A percentile compares a stretch with the other conserved stretches of the same genome.
phyloP scores from a whole-genome alignment of 495 filamentous ascomycete species.

The Bryoglossum gracile region DNA sequence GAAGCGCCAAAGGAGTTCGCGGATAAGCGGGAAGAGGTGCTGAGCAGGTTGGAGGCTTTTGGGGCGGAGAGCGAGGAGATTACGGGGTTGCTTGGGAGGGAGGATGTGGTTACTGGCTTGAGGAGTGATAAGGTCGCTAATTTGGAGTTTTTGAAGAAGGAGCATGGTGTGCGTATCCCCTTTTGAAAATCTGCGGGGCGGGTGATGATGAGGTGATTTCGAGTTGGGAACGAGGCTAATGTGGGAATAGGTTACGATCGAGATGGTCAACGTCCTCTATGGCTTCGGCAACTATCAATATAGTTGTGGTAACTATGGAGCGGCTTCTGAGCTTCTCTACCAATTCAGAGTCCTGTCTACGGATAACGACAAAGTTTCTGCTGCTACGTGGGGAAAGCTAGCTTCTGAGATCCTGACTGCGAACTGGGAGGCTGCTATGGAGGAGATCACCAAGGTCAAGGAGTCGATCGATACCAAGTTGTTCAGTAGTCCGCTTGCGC shows the following conservation, averaged over 20 bases:
- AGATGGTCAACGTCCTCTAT: conserved; percentile 91
- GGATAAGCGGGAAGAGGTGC: conserved; percentile 81
- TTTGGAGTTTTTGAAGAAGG: conserved; percentile 90
- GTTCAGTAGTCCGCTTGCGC: conserved; percentile 90
- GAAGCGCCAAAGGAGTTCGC: conserved; percentile 76
- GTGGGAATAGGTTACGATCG: conserved; percentile 63
- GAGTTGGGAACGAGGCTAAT: not conserved
- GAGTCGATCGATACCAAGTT: conserved; percentile 86
- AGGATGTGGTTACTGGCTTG: conserved; percentile 80
- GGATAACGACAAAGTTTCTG: conserved; percentile 92
- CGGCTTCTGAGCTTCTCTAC: conserved; percentile 83
- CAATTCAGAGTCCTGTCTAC: conserved; percentile 95
- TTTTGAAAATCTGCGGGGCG: not conserved
- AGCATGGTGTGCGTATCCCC: conserved; percentile 59
- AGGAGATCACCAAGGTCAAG: conserved; percentile 89
- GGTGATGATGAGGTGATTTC: not conserved
- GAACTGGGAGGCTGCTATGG: conserved; percentile 93
- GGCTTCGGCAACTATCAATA: conserved; percentile 95
- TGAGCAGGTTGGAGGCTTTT: conserved; percentile 69
- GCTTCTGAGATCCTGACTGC: conserved; percentile 88
- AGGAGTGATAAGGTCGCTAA: conserved; percentile 95
- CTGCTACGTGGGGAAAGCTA: conserved; percentile 93
- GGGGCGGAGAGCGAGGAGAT: conserved; percentile 83
- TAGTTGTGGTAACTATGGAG: conserved; percentile 84
- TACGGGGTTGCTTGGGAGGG: conserved; percentile 70